Percentiles rank a stretch among this genome's conserved stretches.
phyloP scores from a whole-genome alignment of 2,329 filamentous ascomycete genomes.

The Penicillium sp. region DNA sequence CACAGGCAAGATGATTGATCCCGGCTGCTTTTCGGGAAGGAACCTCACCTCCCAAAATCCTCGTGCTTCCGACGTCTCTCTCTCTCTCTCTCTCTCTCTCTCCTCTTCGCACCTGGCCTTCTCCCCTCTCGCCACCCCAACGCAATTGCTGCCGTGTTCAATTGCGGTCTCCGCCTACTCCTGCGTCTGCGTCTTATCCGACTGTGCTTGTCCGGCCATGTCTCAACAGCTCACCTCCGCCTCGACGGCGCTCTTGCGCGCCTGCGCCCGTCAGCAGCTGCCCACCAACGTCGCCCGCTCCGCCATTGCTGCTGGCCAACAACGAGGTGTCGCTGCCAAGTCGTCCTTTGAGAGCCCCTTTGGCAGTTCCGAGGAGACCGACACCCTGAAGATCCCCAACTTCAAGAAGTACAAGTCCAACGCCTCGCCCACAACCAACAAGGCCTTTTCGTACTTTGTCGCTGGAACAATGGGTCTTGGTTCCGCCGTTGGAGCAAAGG shows the following conservation, averaged over 20 bases:
- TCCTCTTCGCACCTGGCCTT: constrained; percentile 10
- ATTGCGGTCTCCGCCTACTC: constrained; percentile 2
- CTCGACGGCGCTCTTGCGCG: constrained; percentile 66
- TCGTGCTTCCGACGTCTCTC: constrained; percentile 20
- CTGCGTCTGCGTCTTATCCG: background rate
- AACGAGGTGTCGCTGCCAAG: constrained; percentile 35
- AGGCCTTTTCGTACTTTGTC: constrained; percentile 97
- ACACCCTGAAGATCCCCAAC: constrained; percentile 72
- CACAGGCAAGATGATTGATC: constrained; percentile 40
- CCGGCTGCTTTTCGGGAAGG: constrained; percentile 31
- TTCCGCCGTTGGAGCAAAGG: constrained; percentile 90
- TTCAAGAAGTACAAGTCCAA: constrained; percentile 83
- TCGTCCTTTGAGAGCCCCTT: constrained; percentile 55
- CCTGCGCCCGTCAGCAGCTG: constrained; percentile 46
- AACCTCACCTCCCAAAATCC: constrained; percentile 34
- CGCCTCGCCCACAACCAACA: constrained; percentile 65
- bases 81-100: constrained; percentile 20
- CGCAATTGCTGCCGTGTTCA: constrained; percentile 27
- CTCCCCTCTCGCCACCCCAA: constrained; percentile 17
- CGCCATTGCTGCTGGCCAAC: constrained; percentile 39
- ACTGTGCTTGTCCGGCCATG: constrained; percentile 28
- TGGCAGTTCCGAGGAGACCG: constrained; percentile 41
- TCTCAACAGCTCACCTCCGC: constrained; percentile 55
- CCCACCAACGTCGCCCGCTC: constrained; percentile 40
- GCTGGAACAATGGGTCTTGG: constrained; percentile 92